Evolutionary conservation across 306 rosid species (phyloP).

Genomic region (Begonia masoniana): DNA sequence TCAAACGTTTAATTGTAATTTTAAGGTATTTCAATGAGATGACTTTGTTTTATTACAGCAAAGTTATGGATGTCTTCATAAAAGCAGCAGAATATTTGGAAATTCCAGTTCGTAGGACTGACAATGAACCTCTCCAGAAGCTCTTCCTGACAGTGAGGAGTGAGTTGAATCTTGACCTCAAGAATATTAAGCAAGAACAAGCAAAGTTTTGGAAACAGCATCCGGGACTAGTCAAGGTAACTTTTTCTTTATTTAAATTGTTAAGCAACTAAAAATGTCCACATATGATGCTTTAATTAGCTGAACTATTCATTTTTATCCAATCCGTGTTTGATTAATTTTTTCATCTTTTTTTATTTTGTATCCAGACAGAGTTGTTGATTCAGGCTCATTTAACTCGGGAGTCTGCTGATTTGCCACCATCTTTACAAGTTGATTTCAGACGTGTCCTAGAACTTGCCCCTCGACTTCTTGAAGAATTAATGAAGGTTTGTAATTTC

Average conservation of each 20-base stretch:
- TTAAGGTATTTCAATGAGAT: no score
- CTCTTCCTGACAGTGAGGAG: slow-evolving; percentile 90
- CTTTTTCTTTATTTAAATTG: slow-evolving; percentile 7
- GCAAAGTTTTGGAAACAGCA: slow-evolving; percentile 98
- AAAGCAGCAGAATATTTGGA: slow-evolving; percentile 93
- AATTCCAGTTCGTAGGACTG: slow-evolving; percentile 95
- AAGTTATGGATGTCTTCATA: slow-evolving; percentile 96
- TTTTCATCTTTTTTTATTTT: slow-evolving; percentile 19
- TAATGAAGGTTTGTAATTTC: slow-evolving; percentile 58
- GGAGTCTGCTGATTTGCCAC: slow-evolving; percentile 52
- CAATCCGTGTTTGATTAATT: slow-evolving; percentile 13
- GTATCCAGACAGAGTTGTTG: slow-evolving; percentile 78
- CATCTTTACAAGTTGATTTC: slow-evolving; percentile 71
- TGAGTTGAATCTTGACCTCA: slow-evolving; percentile 95
- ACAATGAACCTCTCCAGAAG: slow-evolving; percentile 89
- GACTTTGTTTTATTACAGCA: slow-evolving; percentile 30
- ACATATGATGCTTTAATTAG: no score
- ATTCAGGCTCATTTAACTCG: slow-evolving; percentile 95
- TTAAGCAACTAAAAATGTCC: background rate
- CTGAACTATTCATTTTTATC: background rate
- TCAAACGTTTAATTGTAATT: no score
- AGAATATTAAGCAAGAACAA: slow-evolving; percentile 98
- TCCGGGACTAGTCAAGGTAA: slow-evolving; percentile 93
- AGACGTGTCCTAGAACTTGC: slow-evolving; percentile 78
- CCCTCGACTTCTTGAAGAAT: slow-evolving; percentile 95